A percentile compares a stretch with the other conserved stretches of the same genome.
Conservation (phyloP, 768 basidiomycete genomes). For the Russula vinacea region DNA sequence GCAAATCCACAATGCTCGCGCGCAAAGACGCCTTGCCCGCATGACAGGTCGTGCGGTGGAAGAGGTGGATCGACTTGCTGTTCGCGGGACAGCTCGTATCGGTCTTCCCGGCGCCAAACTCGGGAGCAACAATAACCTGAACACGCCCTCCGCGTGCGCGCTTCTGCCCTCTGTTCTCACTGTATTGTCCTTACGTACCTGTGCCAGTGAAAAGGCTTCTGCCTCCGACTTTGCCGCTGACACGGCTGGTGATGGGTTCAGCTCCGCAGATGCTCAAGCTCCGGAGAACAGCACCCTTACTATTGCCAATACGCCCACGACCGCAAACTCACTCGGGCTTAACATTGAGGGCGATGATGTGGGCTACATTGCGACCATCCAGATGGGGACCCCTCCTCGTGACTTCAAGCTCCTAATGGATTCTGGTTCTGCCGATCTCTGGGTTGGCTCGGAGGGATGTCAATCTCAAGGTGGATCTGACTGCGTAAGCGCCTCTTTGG, state of each 20-base stretch:
- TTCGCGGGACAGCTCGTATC: slow-evolving; percentile 23
- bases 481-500: slow-evolving; percentile 39
- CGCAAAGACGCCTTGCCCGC: slow-evolving; percentile 59
- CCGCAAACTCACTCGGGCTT: slow-evolving; percentile 58
- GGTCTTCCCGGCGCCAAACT: slow-evolving; percentile 6
- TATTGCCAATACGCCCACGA: slow-evolving; percentile 41
- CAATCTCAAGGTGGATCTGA: slow-evolving; percentile 35
- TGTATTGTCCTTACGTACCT: slow-evolving; percentile 1
- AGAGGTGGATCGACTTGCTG: slow-evolving; percentile 43
- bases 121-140: slow-evolving; percentile 30
- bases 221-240: slow-evolving; percentile 26
- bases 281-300: slow-evolving; percentile 42
- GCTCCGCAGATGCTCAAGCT: slow-evolving; percentile 40
- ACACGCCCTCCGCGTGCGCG: slow-evolving; percentile 9
- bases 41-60: slow-evolving; percentile 57
- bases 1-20: slow-evolving; percentile 70
- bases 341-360: slow-evolving; percentile 63
- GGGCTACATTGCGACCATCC: slow-evolving; percentile 47
- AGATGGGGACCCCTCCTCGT: slow-evolving; percentile 46
- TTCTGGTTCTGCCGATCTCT: slow-evolving; percentile 47
- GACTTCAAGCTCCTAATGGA: slow-evolving; percentile 47
- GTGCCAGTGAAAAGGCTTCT: background rate
- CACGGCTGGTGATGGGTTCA: slow-evolving; percentile 36
- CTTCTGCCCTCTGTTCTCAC: background rate
- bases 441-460: slow-evolving; percentile 42